Evolutionary conservation across 176 grass and related monocot genomes (phyloP).

Genomic region (Alloteropsis semialata): DNA sequence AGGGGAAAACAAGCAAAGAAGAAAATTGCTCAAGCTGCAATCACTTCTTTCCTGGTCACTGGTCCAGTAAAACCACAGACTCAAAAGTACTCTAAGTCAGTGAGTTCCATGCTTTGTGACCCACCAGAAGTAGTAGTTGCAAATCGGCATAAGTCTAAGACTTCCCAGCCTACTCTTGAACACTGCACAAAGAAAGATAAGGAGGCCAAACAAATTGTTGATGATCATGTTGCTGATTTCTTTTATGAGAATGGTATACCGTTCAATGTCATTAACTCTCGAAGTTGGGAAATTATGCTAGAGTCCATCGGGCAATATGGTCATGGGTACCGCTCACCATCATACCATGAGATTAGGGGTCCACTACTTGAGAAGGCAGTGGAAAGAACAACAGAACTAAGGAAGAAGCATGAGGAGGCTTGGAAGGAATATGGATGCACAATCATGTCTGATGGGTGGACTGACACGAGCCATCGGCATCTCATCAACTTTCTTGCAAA

Average conservation of each 20-base stretch:
- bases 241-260: not conserved
- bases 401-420: not conserved
- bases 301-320: not conserved
- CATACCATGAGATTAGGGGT: not conserved
- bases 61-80: too few species aligned
- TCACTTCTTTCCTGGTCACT: too few species aligned
- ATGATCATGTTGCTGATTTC: too few species aligned
- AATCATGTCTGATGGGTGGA: not conserved
- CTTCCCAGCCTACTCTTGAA: too few species aligned
- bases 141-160: too few species aligned
- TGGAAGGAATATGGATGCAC: not conserved
- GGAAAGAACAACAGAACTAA: not conserved
- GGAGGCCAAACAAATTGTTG: too few species aligned
- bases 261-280: not conserved
- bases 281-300: not conserved
- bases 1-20: too few species aligned
- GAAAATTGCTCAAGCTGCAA: too few species aligned
- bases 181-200: too few species aligned
- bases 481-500: not conserved
- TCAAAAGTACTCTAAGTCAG: too few species aligned
- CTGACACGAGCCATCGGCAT: not conserved
- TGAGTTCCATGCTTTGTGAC: too few species aligned
- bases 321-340: not conserved
- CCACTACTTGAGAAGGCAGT: not conserved
- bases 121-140: too few species aligned